Evolutionary conservation across 352 stramenopile genomes (phyloP), one percentile per base, ranked within the genome.

Genomic region (Phytopythium delawarense): DNA sequence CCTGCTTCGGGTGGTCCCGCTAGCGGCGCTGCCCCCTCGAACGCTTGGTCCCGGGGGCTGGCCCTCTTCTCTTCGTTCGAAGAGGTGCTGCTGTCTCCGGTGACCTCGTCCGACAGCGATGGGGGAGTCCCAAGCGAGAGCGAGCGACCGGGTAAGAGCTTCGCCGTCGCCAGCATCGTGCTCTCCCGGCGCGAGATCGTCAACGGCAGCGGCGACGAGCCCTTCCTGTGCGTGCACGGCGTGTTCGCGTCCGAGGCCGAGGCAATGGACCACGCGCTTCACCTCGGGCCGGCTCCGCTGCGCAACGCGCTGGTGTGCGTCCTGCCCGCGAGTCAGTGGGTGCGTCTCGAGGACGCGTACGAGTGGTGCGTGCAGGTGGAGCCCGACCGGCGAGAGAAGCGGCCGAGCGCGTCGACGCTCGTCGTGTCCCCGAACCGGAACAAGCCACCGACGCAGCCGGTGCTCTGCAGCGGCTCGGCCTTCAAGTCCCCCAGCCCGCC

Each of bases 341-440:
- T 91, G 53, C 67, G 67, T 37, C 67, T 89, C 45, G 78, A 91
- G 28, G 72, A 87, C 52, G 75, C 74, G 21, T 75, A 82, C 61
- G 70, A 91, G 44, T 91, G 69, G 67, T 89, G 81, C 53, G 72
- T 89, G n/a, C 79, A 87, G 49, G 72, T 89, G 11, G 76, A 89
- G 62, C 15, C 62, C 1, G 74, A 74, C 42, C 75, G 78, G 12
- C 76, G 68, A 15, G 79, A 87, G 42, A 79, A 80, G 37, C 75
- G 64, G 16, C 57, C 51, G 34, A 42, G 57, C 4, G 66, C 62
- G 21, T 58, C 66, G 2, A 57, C 34, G 20, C 40, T 7, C 51
- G 57, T 52, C 34, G 50, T 37, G n/a, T 65, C 63, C 2, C 45
- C 59, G 25, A 65, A 63, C 20, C 63, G 44, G 8, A 56, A 61